Base-by-base conservation (phyloP, 805 yeast species). In the Candida silvatica region DNA sequence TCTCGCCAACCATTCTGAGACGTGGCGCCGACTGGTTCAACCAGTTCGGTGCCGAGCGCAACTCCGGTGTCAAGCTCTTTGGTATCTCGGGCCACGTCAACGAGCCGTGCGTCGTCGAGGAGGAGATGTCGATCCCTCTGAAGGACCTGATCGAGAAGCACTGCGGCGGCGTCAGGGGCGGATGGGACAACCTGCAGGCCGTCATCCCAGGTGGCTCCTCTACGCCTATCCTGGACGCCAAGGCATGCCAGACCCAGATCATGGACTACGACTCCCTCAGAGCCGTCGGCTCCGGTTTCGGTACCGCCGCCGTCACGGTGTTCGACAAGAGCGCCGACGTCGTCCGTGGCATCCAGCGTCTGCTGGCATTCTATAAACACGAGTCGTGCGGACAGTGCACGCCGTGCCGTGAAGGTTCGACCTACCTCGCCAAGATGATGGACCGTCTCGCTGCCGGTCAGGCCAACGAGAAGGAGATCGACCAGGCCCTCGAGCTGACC, bases 371-470 rank as follows among this genome's bases (percentile, higher is more conserved):
- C 60, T 85, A 83, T 67, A 82, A 80, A 66, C 95, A 85, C 63
- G 95, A 85, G 68, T 80, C 92, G 6, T 85, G 95, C 65, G 94
- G 95, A 40, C 95, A 85, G 65, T 85, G 95, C 67, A 85, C 95
- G 4, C 95, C 95, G 39, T 85, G 95, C 64, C 77, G 95, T 58
- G 95, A 85, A 64, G 95, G 95, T 39, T 84, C 95, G 29, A 80
- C 94, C 16, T 85, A 90, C 81, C 66, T 85, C 48, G 66, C 70
- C 40, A 80, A 75, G 62, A 78, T 83, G 74, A 85, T 85, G 95
- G 80, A 79, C 55, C 73, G 95, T 54, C 73, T 85, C 58, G 73
- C 66, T 42, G 61, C 62, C 40, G 95, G 95, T 34, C 92, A 83
- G 65, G 94, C 92, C 31, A 69, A 71, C 41, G 78, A 71, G 52